A percentile compares a stretch with the other conserved stretches of the same genome.
Evolutionary conservation across 495 filamentous ascomycete genomes (phyloP).

Genomic region (Tuber umbilicatum): DNA sequence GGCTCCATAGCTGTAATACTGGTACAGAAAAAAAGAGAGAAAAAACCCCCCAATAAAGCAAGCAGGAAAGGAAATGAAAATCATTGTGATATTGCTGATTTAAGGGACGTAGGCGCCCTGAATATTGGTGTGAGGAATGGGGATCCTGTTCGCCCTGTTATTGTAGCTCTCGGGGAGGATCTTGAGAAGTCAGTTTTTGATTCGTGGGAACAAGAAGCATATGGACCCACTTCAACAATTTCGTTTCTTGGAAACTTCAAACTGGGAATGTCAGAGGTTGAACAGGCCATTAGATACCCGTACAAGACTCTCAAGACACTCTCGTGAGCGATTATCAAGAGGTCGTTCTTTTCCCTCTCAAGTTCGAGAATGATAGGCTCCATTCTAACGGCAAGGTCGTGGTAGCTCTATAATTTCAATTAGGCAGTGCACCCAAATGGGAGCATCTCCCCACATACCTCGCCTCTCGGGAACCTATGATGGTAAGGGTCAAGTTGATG

Average conservation of each 20-base stretch:
- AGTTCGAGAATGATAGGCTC: constrained; percentile 98
- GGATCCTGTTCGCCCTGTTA: constrained; percentile 84
- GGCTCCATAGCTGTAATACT: not conserved
- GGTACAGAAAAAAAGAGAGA: not conserved
- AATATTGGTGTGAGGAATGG: constrained; percentile 51
- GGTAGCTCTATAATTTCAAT: constrained; percentile 66
- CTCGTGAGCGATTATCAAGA: constrained; percentile 96
- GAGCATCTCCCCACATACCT: constrained; percentile 52
- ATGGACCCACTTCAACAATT: constrained; percentile 70
- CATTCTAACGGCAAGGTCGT: constrained; percentile 94
- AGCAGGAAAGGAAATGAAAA: not conserved
- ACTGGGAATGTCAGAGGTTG: constrained; percentile 88
- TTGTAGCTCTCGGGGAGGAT: constrained; percentile 97
- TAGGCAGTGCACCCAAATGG: constrained; percentile 22
- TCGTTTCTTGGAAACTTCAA: constrained; percentile 92
- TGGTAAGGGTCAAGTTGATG: constrained; percentile 96
- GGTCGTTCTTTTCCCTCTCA: constrained; percentile 92
- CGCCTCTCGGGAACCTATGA: constrained; percentile 89
- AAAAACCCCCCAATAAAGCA: not conserved
- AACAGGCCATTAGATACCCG: constrained; percentile 97
- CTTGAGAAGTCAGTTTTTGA: constrained; percentile 42
- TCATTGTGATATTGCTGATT: not conserved
- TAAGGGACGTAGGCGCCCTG: constrained; percentile 24
- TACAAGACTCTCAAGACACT: constrained; percentile 93
- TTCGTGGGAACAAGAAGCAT: not conserved